Base-by-base conservation (phyloP, 2,329 filamentous ascomycete genomes). In the Fusarium pininemorale region DNA sequence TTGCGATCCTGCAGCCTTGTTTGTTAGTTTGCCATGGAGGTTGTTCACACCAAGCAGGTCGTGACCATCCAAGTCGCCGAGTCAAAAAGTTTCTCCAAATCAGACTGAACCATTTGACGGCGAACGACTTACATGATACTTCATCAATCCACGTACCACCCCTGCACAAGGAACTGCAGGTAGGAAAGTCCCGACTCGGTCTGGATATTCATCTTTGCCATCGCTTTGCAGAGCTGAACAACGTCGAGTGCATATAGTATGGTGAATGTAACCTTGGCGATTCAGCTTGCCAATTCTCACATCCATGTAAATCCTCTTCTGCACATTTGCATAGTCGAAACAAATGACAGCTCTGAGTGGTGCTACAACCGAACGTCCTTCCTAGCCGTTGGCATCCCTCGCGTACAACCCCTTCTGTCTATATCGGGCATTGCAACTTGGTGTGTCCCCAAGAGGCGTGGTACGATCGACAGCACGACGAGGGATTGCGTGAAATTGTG, bases 401-500 rank as follows among this genome's bases (percentile, higher is more conserved):
- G 55, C 45, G 68, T 74, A 56, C 55, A 54, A 74, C 41, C 62
- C 51, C 51, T 69, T 51, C 48, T 61, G 42, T 59, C 62, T 69
- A 67, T 64, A 65, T 76, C 73, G 63, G 69, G 51, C 50, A 66
- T 66, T 48, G 63, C 68, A 69, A 47, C 48, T 66, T 75, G 37
- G 63, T 66, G 56, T 56, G 56, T 56, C 48, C 53, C 53, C 44
- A 63, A 55, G 60, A 60, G 63, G 70, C 59, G 74, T 72, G 70
- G 66, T 66, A 74, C 65, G 59, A 78, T 77, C 70, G 59, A 55
- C 63, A 63, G 59, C 56, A 51, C 70, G 70, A 70, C 59, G 57
- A 72, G 56, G 66, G 41, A 51, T 64, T 77, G 67, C 61, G 59
- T 61, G 69, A 72, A 60, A 71, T 69, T 74, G 66, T 77, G 75